Base-by-base conservation (phyloP, 108 stramenopile species). In the Cyclotella atomus region DNA sequence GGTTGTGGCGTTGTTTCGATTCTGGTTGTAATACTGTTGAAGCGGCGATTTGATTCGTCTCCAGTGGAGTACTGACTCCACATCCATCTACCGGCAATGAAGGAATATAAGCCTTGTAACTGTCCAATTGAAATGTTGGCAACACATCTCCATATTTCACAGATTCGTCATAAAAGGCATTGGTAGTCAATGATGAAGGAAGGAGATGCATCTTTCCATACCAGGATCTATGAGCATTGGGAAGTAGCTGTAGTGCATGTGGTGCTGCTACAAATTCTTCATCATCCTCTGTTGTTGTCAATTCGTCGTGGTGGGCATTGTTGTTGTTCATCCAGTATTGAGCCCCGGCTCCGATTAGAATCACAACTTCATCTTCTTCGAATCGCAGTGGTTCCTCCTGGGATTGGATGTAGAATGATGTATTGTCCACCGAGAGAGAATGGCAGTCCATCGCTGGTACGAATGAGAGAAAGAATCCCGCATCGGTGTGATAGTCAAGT, bases 201-300 rank as follows among this genome's bases (percentile, higher is more conserved):
- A 88, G 81, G 50, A 91, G 66, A 60, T 89, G 76, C 90, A 91
- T 91, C 70, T 85, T 91, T 70, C 90, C 90, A 73, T 91, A 91
- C 89, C 89, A 91, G 23, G 84, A 59, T 38, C 89, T 75, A 20
- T 59, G 65, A 17, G 75, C 36, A 28, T 71, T 76, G 10, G 33
- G 53, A 16, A 53, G 57, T 70, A 91, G 79, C 3, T 71, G 81
- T 1, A 92, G 86, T 0, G 91, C 89, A 78, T 92, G 91, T 0
- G 76, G 62, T n/a, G 91, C 87, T 21, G 91, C 91, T 44, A 74
- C 29, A 53, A 90, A 72, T 21, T 20, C 29, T 12, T 81, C 21
- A 29, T 30, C 30, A 8, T 44, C 41, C 12, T 61, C n/a, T n/a
- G n/a, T n/a, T n/a, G n/a, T n/a, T n/a, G n/a, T n/a, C n/a, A n/a